These are phyloP conservation scores for Candida schatavii DNA, from an alignment of 805 yeast species.

Conservation along the genomic window DNA sequence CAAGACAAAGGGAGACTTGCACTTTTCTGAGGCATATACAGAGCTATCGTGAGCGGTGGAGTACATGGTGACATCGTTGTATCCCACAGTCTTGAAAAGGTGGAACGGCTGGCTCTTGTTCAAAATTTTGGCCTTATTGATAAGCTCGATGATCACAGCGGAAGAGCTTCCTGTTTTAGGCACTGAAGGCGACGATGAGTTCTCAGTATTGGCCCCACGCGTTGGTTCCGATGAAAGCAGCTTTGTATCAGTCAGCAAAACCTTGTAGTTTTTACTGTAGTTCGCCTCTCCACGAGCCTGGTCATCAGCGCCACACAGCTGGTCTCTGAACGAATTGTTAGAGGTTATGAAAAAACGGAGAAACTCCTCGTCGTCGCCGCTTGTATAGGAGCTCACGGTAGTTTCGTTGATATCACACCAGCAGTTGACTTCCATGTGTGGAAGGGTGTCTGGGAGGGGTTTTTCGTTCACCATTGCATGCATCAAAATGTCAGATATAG, in stretches of 20 bases:
- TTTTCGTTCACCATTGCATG: constrained; percentile 85
- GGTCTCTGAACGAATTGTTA: constrained; percentile 20
- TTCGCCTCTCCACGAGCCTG: constrained; percentile 7
- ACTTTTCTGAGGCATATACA: constrained; percentile 50
- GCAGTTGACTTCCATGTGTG: constrained; percentile 61
- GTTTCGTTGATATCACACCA: constrained; percentile 66
- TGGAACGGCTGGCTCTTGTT: constrained; percentile 85
- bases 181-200: too few species aligned
- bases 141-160: constrained; percentile 44
- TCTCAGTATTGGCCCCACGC: constrained; percentile 12
- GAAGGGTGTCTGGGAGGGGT: constrained; percentile 62
- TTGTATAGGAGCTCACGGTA: constrained; percentile 44
- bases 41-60: constrained; percentile 67
- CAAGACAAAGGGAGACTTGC: constrained; percentile 62
- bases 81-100: constrained; percentile 54
- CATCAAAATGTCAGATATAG: constrained; percentile 79
- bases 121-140: constrained; percentile 68
- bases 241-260: constrained; percentile 10
- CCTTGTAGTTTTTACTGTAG: constrained; percentile 26
- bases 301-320: constrained; percentile 10
- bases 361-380: constrained; percentile 16
- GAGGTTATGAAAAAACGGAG: constrained; percentile 28
- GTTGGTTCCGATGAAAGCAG: too few species aligned
- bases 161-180: not conserved
- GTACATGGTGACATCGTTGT: constrained; percentile 38